Base-by-base conservation (phyloP, 169 alveolate species). In the Plasmodium berghei region DNA sequence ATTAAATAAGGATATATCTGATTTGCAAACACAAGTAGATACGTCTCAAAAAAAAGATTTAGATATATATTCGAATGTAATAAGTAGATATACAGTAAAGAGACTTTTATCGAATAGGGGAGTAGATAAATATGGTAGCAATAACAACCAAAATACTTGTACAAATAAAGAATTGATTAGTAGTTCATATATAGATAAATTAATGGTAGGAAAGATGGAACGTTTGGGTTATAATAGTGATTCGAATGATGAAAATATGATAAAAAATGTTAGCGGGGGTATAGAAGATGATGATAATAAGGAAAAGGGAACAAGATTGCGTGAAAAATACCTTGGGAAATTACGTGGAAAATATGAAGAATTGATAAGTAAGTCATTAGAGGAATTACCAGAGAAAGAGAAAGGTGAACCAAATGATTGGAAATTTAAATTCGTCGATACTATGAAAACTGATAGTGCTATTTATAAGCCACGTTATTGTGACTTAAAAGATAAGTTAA, bases 41-140 rank as follows among this genome's bases (percentile, higher is more conserved):
- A 40, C 14, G n/a, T 28, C 20, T 46, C 55, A 72, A 22, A 72
- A 72, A 22, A 72, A 24, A 6, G 61, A 56, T 10, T 55, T 28
- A 16, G 71, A 56, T 14, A 8, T 26, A 18, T 72, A 56, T 61
- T n/a, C 48, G 5, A 72, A 72, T 48, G 28, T 72, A 5, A 56
- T 55, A 14, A 72, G 71, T 16, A 72, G n/a, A 45, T 72, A 72
- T 46, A 72, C 70, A 22, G 55, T 55, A 2, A 72, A 72, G 14
- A 26, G 71, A 6, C 40, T 72, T 45, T 55, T 72, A 55, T 72
- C 87, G 18, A 72, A 54, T 34, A 34, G 42, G 8, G 42, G 42
- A 0, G 0, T 34, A 0, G 42, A 34, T 34, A 34, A 34, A 34
- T 34, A 34, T 34, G 42, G 42, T 34, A 34, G 8, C 42, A 34